Evolutionary conservation across 2,329 filamentous ascomycete genomes (phyloP).

Genomic region (Achaetomium macrosporum): DNA sequence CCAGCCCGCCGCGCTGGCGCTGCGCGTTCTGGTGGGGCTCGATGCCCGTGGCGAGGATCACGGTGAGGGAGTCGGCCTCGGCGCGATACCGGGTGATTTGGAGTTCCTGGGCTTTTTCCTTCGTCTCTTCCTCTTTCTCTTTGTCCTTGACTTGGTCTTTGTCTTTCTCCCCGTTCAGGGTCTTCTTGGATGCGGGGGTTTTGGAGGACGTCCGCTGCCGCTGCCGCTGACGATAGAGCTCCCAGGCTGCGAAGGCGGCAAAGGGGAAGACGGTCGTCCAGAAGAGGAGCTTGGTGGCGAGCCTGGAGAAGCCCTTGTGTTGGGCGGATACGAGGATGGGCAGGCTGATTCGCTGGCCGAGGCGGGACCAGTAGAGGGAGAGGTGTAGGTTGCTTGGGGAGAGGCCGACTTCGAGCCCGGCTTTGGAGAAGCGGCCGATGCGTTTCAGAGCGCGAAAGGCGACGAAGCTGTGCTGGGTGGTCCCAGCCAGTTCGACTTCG

Average conservation of each 20-base stretch:
- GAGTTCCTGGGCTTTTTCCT: slow-evolving; percentile 20
- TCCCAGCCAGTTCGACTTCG: slow-evolving; percentile 39
- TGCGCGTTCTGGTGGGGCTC: slow-evolving; percentile 33
- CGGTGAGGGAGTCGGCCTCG: slow-evolving; percentile 41
- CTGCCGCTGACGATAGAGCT: slow-evolving; percentile 26
- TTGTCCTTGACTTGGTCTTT: neutral
- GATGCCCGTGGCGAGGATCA: slow-evolving; percentile 38
- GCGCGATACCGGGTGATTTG: slow-evolving; percentile 33
- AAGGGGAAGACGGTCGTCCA: slow-evolving; percentile 37
- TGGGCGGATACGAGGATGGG: slow-evolving; percentile 36
- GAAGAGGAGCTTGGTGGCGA: slow-evolving; percentile 31
- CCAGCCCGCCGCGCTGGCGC: slow-evolving; percentile 36
- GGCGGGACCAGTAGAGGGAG: slow-evolving; percentile 43
- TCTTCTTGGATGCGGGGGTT: slow-evolving; percentile 4
- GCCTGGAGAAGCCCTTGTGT: slow-evolving; percentile 10
- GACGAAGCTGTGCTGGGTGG: slow-evolving; percentile 33
- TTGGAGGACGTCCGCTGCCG: neutral
- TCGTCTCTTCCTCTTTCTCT: neutral
- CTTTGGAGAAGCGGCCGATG: slow-evolving; percentile 36
- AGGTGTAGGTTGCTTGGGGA: slow-evolving; percentile 38
- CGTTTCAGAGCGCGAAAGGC: slow-evolving; percentile 40
- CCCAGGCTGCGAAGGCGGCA: slow-evolving; percentile 34
- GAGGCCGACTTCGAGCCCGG: slow-evolving; percentile 42
- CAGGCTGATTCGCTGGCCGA: slow-evolving; percentile 39
- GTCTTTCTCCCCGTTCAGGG: neutral